These are phyloP conservation scores for Ramicandelaber brevisporus DNA, from an alignment of 192 early-diverging fungal genomes.

Conservation along the genomic window DNA sequence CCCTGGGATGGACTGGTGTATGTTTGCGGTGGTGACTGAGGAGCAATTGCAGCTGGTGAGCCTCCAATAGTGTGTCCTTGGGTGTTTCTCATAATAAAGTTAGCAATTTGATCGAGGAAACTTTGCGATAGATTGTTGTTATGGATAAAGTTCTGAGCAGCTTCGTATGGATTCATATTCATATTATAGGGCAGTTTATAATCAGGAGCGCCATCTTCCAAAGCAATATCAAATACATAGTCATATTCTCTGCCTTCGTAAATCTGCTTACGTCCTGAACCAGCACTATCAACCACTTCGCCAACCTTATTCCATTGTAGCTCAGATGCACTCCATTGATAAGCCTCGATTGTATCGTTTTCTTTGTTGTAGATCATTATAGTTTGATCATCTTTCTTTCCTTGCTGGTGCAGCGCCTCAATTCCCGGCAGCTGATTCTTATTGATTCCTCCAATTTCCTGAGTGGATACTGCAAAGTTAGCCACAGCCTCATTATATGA, in stretches of 20 bases:
- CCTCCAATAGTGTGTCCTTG: slow-evolving; percentile 9
- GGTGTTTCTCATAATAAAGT: slow-evolving; percentile 81
- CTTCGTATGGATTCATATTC: slow-evolving; percentile 73
- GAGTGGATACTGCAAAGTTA: slow-evolving; percentile 13
- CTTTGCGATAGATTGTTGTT: slow-evolving; percentile 52
- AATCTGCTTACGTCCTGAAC: slow-evolving; percentile 42
- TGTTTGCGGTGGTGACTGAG: slow-evolving; percentile 1
- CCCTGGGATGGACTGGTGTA: slow-evolving; percentile 1
- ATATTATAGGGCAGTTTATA: slow-evolving; percentile 88
- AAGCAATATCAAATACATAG: slow-evolving; percentile 93
- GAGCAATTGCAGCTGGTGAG: background rate
- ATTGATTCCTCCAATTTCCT: slow-evolving; percentile 48
- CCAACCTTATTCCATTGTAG: slow-evolving; percentile 69
- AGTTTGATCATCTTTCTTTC: slow-evolving; percentile 55
- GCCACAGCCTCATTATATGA: slow-evolving; percentile 17
- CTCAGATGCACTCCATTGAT: slow-evolving; percentile 51
- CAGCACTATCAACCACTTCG: slow-evolving; percentile 75
- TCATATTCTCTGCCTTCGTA: slow-evolving; percentile 83
- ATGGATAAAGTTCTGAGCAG: slow-evolving; percentile 76
- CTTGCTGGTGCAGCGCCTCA: slow-evolving; percentile 41
- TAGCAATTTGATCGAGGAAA: slow-evolving; percentile 77
- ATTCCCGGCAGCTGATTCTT: slow-evolving; percentile 50
- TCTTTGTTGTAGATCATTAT: slow-evolving; percentile 73
- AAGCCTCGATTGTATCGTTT: slow-evolving; percentile 48
- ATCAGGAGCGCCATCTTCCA: slow-evolving; percentile 49